Evolutionary conservation across 768 basidiomycete genomes (phyloP), one percentile per base, ranked within the genome.

Genomic region (Tylopilus vinaceipallidus): DNA sequence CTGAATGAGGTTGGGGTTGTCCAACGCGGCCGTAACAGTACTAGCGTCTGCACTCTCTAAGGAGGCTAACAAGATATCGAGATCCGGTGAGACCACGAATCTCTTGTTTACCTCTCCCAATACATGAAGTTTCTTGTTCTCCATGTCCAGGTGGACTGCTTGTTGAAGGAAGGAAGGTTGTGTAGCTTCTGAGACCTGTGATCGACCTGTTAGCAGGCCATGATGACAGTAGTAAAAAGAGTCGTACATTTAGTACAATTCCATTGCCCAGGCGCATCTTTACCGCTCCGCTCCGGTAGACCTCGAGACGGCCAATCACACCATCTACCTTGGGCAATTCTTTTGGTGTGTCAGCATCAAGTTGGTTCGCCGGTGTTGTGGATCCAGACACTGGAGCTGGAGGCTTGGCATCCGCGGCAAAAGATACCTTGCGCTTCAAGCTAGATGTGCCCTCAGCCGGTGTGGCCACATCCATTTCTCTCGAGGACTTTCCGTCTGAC

Each of bases 81-180:
- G 74, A 59, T 97, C 82, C 0, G 94, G 94, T 0, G 91, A 87
- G 30, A 86, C 85, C 20, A 89, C 76, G 60, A 91, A 95, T 49
- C 86, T 82, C 66, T 86, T 86, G 72, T 86, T 85, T 40, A 95
- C 80, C 63, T 93, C 86, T n/a, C 93, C 94, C 1, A 97, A 73
- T 4, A 94, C 82, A 32, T 75, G 76, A 19, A 92, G 68, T 20
- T 73, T 74, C 58, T 86, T 86, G 17, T 74, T 70, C 33, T 68
- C 68, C 45, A 70, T 60, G 63, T 95, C 84, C 24, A 95, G 62
- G 57, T 84, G 77, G 17, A 90, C 85, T 6, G 88, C 87, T 48
- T 95, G 91, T 64, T 95, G 91, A 3, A 95, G 77, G 67, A 95
- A 95, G 0, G 91, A 88, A 2, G 91, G 83, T 47, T 86, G 87